Evolutionary conservation across 1,284 basidiomycete species (phyloP), one percentile per base, ranked within the genome.

Genomic region (Lignosus rhinocerotis): DNA sequence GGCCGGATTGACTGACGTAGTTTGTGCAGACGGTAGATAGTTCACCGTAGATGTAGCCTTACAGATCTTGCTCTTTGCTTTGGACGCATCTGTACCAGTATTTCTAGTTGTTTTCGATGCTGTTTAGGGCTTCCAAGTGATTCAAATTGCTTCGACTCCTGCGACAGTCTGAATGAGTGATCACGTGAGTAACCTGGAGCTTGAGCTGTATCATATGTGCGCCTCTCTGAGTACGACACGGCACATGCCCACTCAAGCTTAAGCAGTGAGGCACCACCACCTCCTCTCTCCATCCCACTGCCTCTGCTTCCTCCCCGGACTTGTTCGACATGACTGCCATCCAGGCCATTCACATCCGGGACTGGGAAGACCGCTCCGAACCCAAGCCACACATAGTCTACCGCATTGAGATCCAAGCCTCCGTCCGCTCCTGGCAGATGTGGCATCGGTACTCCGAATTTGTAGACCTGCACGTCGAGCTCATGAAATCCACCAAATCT

Each of bases 391-490:
- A 95, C 70, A 80, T 81, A 59, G 92, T 91, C 65, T 96, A 91
- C 75, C 82, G 81, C 59, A 89, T 96, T 68, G 82, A 88, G 61
- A 85, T 96, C 61, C 85, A 88, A 69, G 90, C 90, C 14, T 85
- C 92, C 59, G 88, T 94, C 21, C 87, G 91, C 62, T 89, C 92
- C 70, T 98, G 95, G 95, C 86, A 90, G 45, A 92, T 97, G 78
- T 92, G 91, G 83, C 82, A 91, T 59, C 90, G 96, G 55, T 98
- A 97, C 76, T 96, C 93, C 43, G 94, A 97, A 72, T 98, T 98
- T 76, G 85, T 85, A 66, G 87, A 93, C 62, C 85, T 98, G 21
- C 83, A 97, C 73, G 83, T 83, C 38, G 90, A 94, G 68, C 85
- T 98, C 64, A 82, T 82, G 21, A 88, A 90, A 67, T 81, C 85